Evolutionary conservation across 164 flowering plant genomes (phyloP), one percentile per base, ranked within the genome.

Genomic region (Brasenia schreberi): DNA sequence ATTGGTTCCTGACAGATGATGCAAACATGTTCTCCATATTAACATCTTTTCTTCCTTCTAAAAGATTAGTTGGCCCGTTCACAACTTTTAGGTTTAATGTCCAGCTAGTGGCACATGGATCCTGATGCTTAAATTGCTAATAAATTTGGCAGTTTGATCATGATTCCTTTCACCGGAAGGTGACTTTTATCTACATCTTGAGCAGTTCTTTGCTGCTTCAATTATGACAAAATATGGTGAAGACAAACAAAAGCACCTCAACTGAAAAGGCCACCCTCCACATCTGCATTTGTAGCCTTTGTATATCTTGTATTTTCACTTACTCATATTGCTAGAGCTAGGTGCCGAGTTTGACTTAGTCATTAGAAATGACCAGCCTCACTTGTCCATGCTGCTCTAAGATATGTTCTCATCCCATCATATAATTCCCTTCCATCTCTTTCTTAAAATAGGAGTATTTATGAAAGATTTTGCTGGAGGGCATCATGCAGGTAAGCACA

Each of bases 381-480:
- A 7, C 53, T 7, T 45, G 53, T 7, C 11, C 11, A 7, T 45
- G 7, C 5, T 45, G 53, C 53, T 45, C 11, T 12, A 7, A 7
- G 53, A 45, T 45, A 12, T 12, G 14, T 1, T 4, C 11, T 45
- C 14, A 45, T 45, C 53, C 5, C 53, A 45, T 45, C 27, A 23
- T 45, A 7, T 45, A 45, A 45, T 45, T 45, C 53, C 79, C n/a
- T 70, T 70, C 74, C 79, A 85, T 77, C 97, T 84, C 75, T 86
- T 95, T 61, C 96, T 73, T 33, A 89, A 69, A 65, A 95, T 95
- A 64, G 97, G 99, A 68, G 94, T 88, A 68, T 84, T 85, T 4
- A 88, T 85, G 67, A 84, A 95, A 65, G 78, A 91, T 78, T 64
- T 79, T 16, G 99, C 97, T 23, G 1, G 2, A 23, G 27, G 27